Base-by-base conservation (phyloP, 805 yeast genomes). In the Grigorovia yakushimaensis region DNA sequence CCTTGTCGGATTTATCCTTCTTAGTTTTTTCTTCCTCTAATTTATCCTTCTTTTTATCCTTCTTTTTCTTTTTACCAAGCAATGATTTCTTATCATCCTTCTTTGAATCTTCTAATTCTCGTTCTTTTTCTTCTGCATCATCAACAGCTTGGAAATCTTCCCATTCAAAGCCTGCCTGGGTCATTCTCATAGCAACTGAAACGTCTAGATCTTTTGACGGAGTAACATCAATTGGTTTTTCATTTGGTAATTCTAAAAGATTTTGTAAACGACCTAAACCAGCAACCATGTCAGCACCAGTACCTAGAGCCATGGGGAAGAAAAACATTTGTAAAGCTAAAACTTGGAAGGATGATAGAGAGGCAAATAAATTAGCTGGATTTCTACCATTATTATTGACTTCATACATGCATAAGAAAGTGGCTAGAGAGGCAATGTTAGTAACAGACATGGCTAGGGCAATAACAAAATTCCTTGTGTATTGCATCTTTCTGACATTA, bases 391-490 rank as follows among this genome's bases (percentile, higher is more conserved):
- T 47, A 17, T 65, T 62, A 47, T 73, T 70, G 4, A 78, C 70
- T 35, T 75, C 67, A 41, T 71, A 70, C 54, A 74, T 63, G 2
- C 70, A 65, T 30, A 76, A 67, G 53, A 78, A 74, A 2, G 80
- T 62, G 15, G 82, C 71, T 75, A 87, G 72, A 1, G 96, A 83
- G 3, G 91, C 77, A 49, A 88, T 66, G 19, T 77, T 73, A 0
- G 96, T 85, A 48, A 86, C 67, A 1, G 84, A 71, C 46, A 82
- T 72, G 17, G 88, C 81, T 44, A 80, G 58, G 1, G 95, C 82
- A 46, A 82, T 77, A 42, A 82, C 62, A 19, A 73, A 52, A 58
- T 82, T 84, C 61, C 89, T 78, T 24, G 78, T 61, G 40, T 80
- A 70, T 57, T 84, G 89, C 71, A 87, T 76, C 46, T 67, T 70